Base-by-base conservation (phyloP, 805 yeast genomes). In the Teunomyces panamensis region DNA sequence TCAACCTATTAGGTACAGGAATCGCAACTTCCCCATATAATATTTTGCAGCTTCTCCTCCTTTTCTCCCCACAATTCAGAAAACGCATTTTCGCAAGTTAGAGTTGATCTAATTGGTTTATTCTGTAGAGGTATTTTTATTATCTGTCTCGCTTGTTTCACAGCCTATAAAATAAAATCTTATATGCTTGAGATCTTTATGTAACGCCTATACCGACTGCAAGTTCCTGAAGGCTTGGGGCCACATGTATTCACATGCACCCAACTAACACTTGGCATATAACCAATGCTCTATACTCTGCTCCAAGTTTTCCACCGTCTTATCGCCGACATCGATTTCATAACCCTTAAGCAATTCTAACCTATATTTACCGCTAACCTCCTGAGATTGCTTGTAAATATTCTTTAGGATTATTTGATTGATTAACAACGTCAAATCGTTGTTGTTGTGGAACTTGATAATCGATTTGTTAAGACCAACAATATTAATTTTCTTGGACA, bases 391-490 rank as follows among this genome's bases (percentile, higher is more conserved):
- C 17, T 42, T 42, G 24, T 44, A 39, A 5, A 73, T 63, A 14
- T 71, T 64, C 33, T 59, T 60, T 28, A 71, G 67, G 1, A 87
- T 80, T 27, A 83, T 76, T 48, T 75, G 73, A 48, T 81, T 80
- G 28, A 89, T 76, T 10, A 73, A 60, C 28, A 75, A 56, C 59
- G 57, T 59, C 61, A 86, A 63, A 14, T 81, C 85, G 50, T 86
- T 83, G 51, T 85, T 87, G 27, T 69, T 73, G 9, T 85, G 74
- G 9, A 92, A 84, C 14, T 79, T 76, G 9, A 78, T 67, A 30
- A 92, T 67, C 0, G 87, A 81, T 2, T 67, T 67, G 53, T 80
- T 80, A 42, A 92, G 69, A 0, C 87, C 95, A 3, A 76, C 80
- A 42, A 92, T 81, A 26, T 28, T 41, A n/a, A 30, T 30, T 16